Evolutionary conservation across 1,284 basidiomycete species (phyloP), one percentile per base, ranked within the genome.

Genomic region (Ganoderma leucocontextum): DNA sequence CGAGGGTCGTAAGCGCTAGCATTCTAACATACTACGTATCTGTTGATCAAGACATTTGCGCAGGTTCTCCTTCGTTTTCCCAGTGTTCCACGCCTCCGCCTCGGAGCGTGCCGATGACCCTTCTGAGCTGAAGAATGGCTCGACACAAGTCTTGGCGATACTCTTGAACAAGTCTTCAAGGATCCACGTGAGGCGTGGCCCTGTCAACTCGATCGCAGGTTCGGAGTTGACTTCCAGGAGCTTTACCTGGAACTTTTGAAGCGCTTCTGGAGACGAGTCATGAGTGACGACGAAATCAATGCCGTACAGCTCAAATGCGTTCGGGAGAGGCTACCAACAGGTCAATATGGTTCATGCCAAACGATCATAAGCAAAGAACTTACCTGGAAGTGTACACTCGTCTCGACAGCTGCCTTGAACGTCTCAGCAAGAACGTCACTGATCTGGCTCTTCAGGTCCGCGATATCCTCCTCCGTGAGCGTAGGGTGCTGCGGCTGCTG

Each of bases 281-380:
- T 91, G 86, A 7, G 90, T 89, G 38, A 98, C 87, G 17, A 99
- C 82, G 71, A 99, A 92, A 78, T 99, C 97, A 12, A 95, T 88
- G 0, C 97, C 97, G 77, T 93, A 99, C 13, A 99, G 88, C 79
- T 99, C 98, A 76, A 98, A 99, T 0, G 95, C 95, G 76, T 99
- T 98, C 0, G 95, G 93, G 65, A 96, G 80, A 0, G 93, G 86
- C 93, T 98, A 78, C 60, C 73, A 66, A 52, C 76, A 22, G 10
- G 33, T 65, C 15, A 65, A 33, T 22, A 52, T 22, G 1, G 12
- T 1, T 25, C 22, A 9, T 17, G 4, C 10, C n/a, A 39, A 2
- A 13, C 3, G 19, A 0, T 9, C n/a, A 17, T 8, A 2, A 8
- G 2, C 36, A n/a, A 25, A 44, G 15, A 33, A 22, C 83, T 69